Conservation (phyloP, 139 green algal genomes). For the Tetraselmis striata region DNA sequence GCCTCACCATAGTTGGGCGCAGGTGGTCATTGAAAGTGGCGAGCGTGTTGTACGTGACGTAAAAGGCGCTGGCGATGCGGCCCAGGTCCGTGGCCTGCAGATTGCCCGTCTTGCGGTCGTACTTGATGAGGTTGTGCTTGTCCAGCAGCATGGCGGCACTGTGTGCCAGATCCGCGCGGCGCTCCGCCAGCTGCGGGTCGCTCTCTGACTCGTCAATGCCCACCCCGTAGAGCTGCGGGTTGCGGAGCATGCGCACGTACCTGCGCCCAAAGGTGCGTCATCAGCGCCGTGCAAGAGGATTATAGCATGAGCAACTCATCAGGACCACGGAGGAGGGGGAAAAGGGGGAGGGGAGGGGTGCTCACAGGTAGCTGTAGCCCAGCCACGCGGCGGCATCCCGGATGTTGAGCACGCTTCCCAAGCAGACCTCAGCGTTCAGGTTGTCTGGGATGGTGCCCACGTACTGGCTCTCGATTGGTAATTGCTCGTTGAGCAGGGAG, state of each 20-base stretch:
- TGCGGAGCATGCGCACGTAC: constrained; percentile 94
- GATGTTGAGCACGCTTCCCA: constrained; percentile 76
- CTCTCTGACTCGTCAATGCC: constrained; percentile 59
- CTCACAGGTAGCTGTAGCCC: constrained; percentile 92
- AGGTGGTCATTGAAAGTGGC: constrained; percentile 95
- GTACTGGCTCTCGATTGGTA: constrained; percentile 95
- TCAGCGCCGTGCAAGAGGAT: too few species aligned
- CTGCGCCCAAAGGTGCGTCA: too few species aligned
- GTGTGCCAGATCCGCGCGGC: constrained; percentile 87
- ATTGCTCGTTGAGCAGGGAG: constrained; percentile 94
- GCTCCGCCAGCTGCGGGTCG: constrained; percentile 76
- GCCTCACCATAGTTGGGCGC: constrained; percentile 79
- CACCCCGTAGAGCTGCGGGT: constrained; percentile 87
- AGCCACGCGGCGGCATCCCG: constrained; percentile 80
- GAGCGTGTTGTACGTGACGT: constrained; percentile 89
- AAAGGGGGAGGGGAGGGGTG: too few species aligned
- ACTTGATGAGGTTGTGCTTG: constrained; percentile 85
- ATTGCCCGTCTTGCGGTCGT: constrained; percentile 81
- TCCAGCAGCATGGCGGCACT: constrained; percentile 80
- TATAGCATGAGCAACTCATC: too few species aligned
- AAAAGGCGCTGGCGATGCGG: constrained; percentile 96
- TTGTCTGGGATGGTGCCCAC: constrained; percentile 80
- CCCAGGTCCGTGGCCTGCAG: constrained; percentile 86
- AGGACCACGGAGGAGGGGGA: too few species aligned
- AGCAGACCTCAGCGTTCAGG: constrained; percentile 95